Percentiles rank a stretch among this genome's conserved stretches.
These are phyloP conservation scores for Thalassiosira oceanica DNA, from an alignment of 352 stramenopile genomes.

Conservation along the genomic window DNA sequence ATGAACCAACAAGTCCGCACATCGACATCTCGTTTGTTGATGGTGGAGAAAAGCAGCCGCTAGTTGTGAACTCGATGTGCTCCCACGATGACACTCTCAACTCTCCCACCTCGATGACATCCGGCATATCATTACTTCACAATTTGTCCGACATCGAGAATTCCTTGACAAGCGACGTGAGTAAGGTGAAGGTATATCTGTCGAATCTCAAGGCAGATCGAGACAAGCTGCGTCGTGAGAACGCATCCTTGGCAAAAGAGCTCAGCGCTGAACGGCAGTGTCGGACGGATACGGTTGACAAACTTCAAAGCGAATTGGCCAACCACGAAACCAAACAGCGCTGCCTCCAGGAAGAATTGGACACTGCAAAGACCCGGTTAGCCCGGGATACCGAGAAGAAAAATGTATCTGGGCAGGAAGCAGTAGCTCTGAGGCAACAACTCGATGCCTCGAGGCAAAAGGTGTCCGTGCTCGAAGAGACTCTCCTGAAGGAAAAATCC, in stretches of 20 bases:
- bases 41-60: background rate
- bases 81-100: background rate
- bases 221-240: background rate
- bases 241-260: background rate
- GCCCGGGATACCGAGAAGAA: too few species aligned
- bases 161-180: constrained; percentile 18
- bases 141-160: constrained; percentile 25
- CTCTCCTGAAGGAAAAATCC: constrained; percentile 3
- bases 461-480: constrained; percentile 1
- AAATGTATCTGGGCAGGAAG: too few species aligned
- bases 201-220: background rate
- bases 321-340: too few species aligned
- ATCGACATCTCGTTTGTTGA: constrained; percentile 1
- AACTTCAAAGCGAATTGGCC: background rate
- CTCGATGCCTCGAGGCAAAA: background rate
- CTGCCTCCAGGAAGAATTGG: too few species aligned
- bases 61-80: background rate
- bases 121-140: constrained; percentile 9
- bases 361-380: too few species aligned
- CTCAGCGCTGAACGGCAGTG: background rate
- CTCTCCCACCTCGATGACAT: background rate
- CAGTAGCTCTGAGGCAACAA: background rate
- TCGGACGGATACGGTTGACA: background rate
- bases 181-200: constrained; percentile 21
- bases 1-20: constrained; percentile 8